A percentile compares a stretch with the other conserved stretches of the same genome.
Evolutionary conservation across 495 filamentous ascomycete species (phyloP).

Genomic region (Aspergillus heteromorphus): DNA sequence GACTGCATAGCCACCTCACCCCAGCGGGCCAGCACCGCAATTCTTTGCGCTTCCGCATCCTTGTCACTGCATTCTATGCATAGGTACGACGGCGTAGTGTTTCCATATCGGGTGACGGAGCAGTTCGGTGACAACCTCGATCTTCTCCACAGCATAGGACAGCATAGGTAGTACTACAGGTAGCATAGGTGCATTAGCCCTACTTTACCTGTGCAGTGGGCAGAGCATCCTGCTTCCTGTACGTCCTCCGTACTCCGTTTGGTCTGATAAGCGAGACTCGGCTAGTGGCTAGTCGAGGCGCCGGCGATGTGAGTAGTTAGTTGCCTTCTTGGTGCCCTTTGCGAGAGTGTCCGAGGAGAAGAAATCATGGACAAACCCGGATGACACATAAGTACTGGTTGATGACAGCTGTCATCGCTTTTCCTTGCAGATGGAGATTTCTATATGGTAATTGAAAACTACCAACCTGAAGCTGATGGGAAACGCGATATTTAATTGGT

Average conservation of each 20-base stretch:
- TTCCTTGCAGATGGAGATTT: conserved; percentile 1
- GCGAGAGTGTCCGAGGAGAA: not conserved
- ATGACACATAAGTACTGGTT: not conserved
- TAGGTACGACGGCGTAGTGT: not conserved
- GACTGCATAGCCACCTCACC: not conserved
- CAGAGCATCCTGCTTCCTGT: not conserved
- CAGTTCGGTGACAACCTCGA: not conserved
- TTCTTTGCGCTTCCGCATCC: not conserved
- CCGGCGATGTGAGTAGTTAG: not conserved
- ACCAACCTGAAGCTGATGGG: not conserved
- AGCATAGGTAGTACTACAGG: too few species aligned
- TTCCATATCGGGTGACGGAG: not conserved
- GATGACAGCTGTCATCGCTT: conserved; percentile 13
- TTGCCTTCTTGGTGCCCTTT: not conserved
- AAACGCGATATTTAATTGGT: too few species aligned
- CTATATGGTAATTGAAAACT: not conserved
- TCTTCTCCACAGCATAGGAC: not conserved
- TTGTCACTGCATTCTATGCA: not conserved
- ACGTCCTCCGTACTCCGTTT: not conserved
- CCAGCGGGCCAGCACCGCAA: not conserved
- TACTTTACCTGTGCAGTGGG: not conserved
- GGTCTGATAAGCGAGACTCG: not conserved
- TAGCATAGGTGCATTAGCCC: too few species aligned
- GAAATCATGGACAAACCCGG: not conserved
- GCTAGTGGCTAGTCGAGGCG: not conserved